Evolutionary conservation across 129 eudicot species (phyloP).

Genomic region (Flaveria brownii): DNA sequence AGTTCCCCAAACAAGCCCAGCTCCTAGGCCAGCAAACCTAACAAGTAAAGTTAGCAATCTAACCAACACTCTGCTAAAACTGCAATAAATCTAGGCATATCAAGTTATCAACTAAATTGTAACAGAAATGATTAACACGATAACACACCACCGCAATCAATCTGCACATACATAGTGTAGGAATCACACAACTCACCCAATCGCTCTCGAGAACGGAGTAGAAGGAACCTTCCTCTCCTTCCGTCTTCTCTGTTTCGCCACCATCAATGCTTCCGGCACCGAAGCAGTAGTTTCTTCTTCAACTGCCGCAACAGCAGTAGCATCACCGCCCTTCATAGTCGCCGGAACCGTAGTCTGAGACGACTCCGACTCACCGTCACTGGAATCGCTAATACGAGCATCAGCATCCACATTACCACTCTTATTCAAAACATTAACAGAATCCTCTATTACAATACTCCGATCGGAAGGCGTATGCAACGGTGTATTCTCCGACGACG

Average conservation of each 20-base stretch:
- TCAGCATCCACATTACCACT: background rate
- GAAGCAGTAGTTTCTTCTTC: constrained; percentile 22
- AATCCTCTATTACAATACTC: background rate
- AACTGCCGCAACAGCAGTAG: background rate
- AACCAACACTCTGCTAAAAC: constrained; percentile 19
- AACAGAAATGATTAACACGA: background rate
- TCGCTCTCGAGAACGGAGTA: constrained; percentile 82
- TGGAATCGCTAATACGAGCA: constrained; percentile 4
- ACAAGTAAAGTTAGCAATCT: constrained; percentile 32
- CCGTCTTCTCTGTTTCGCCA: constrained; percentile 54
- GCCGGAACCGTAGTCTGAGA: constrained; percentile 6
- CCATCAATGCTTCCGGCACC: background rate
- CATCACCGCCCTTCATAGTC: constrained; percentile 1
- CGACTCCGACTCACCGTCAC: constrained; percentile 6
- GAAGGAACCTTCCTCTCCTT: constrained; percentile 93
- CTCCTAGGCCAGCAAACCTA: constrained; percentile 98
- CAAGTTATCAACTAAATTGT: background rate
- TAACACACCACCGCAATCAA: background rate
- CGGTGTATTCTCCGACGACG: constrained; percentile 3
- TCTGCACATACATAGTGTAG: background rate
- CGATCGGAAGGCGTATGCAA: constrained; percentile 17
- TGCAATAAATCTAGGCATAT: background rate
- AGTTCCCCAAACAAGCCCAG: constrained; percentile 99
- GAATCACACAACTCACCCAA: constrained; percentile 60
- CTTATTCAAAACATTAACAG: background rate